Evolutionary conservation across 768 basidiomycete species (phyloP).

Genomic region (Auriscalpium orientale): DNA sequence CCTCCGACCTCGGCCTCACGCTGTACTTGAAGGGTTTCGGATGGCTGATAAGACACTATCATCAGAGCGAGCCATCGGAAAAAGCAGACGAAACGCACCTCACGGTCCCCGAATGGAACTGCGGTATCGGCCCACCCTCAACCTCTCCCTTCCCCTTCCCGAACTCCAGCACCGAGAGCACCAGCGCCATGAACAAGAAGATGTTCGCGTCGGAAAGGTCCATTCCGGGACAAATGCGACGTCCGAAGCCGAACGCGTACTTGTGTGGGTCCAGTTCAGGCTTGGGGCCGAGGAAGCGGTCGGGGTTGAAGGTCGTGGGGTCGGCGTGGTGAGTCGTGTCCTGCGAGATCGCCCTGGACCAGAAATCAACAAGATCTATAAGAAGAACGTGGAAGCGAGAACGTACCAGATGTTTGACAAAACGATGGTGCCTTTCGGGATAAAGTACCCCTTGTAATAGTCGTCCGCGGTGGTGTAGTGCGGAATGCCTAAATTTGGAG

Average conservation of each 20-base stretch:
- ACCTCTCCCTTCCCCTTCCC: neutral
- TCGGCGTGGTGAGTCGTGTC: constrained; percentile 7
- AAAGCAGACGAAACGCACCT: neutral
- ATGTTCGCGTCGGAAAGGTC: constrained; percentile 2
- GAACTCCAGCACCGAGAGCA: constrained; percentile 1
- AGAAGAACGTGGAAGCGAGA: neutral
- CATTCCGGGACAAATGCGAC: constrained; percentile 3
- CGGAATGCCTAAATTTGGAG: neutral
- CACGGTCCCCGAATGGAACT: constrained; percentile 5
- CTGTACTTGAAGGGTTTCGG: constrained; percentile 5
- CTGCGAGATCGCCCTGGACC: constrained; percentile 6
- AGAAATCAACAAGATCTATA: neutral
- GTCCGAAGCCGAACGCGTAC: constrained; percentile 13
- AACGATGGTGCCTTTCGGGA: constrained; percentile 17
- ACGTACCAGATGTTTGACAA: constrained; percentile 16
- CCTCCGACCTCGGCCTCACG: neutral
- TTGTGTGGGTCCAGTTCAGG: constrained; percentile 4
- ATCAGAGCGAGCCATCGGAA: neutral
- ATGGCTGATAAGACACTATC: neutral
- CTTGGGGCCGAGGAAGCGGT: constrained; percentile 8
- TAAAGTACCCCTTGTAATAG: constrained; percentile 11
- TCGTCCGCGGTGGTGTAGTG: constrained; percentile 13
- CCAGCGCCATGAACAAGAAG: constrained; percentile 1
- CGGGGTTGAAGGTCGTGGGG: constrained; percentile 13
- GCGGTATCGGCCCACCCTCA: neutral